phyloP scores from a whole-genome alignment of 805 yeast genomes.

The Barnettozyma salicaria region DNA sequence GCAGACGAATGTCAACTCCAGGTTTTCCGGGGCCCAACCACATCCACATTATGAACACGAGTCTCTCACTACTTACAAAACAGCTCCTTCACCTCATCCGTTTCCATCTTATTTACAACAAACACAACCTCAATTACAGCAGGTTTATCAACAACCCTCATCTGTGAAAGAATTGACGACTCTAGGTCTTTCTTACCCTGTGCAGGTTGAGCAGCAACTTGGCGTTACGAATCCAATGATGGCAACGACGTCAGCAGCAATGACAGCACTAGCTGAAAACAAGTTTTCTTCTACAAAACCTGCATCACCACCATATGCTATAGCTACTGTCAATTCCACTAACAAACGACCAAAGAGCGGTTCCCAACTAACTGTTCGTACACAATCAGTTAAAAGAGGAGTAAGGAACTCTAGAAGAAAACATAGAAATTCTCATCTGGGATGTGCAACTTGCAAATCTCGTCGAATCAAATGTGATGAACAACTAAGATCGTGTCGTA shows the following conservation, averaged over 20 bases:
- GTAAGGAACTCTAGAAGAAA: slow-evolving; percentile 38
- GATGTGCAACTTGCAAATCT: slow-evolving; percentile 65
- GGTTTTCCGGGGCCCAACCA: background rate
- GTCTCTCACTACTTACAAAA: too few relatives aligned
- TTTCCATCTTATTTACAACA: too few relatives aligned
- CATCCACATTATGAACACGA: too few relatives aligned
- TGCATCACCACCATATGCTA: slow-evolving; percentile 33
- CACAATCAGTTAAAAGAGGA: slow-evolving; percentile 16
- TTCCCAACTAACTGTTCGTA: too few relatives aligned
- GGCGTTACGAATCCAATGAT: background rate
- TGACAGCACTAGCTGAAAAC: too few relatives aligned
- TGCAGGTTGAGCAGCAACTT: background rate
- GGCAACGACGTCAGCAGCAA: too few relatives aligned
- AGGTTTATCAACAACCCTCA: too few relatives aligned
- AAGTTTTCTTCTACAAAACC: slow-evolving; percentile 22
- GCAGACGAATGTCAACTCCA: too few relatives aligned
- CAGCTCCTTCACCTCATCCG: too few relatives aligned
- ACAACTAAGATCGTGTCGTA: slow-evolving; percentile 49
- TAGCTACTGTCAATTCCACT: slow-evolving; percentile 23
- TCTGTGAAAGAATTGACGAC: too few relatives aligned
- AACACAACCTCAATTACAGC: too few relatives aligned
- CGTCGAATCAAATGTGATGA: slow-evolving; percentile 65
- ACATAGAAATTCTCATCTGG: slow-evolving; percentile 65
- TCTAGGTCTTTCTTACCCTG: too few relatives aligned
- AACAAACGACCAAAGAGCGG: slow-evolving; percentile 9